Conservation (phyloP, 192 early-diverging fungal genomes). For the Coemansia sp. region DNA sequence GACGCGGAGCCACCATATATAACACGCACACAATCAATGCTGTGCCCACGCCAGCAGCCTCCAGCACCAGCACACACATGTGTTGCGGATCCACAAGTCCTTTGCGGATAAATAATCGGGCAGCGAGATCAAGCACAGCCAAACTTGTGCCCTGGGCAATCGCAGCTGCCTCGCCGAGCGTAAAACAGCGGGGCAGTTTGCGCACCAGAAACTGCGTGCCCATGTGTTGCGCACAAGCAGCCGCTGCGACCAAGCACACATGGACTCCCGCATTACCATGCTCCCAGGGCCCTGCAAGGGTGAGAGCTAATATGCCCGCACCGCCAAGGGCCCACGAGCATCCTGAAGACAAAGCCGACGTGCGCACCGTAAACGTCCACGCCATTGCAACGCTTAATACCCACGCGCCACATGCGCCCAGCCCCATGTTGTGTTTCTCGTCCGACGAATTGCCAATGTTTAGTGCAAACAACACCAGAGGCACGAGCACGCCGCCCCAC, state of each 20-base stretch:
- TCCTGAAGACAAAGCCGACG: not conserved
- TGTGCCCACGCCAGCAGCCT: conserved; percentile 20
- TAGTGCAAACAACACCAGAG: conserved; percentile 25
- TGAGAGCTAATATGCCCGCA: conserved; percentile 6
- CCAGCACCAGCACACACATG: conserved; percentile 17
- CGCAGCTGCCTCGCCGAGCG: conserved; percentile 43
- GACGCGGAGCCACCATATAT: not conserved
- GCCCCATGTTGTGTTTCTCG: not conserved
- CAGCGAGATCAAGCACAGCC: not conserved
- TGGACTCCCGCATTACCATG: no score
- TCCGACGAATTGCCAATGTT: not conserved
- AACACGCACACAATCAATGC: not conserved
- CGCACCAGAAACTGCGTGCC: not conserved
- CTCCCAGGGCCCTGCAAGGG: not conserved
- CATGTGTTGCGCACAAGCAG: not conserved
- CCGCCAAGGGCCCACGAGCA: not conserved
- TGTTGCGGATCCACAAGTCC: no score
- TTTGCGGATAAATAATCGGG: not conserved
- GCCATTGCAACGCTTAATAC: conserved; percentile 8
- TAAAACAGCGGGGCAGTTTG: conserved; percentile 33
- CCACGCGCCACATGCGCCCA: not conserved
- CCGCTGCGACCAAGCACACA: not conserved
- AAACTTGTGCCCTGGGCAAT: conserved; percentile 20
- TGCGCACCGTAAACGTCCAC: conserved; percentile 5
- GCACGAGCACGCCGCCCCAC: conserved; percentile 38